Evolutionary conservation across 305 asterid species (phyloP), one percentile per base, ranked within the genome.

Genomic region (Rubia tinctorum): DNA sequence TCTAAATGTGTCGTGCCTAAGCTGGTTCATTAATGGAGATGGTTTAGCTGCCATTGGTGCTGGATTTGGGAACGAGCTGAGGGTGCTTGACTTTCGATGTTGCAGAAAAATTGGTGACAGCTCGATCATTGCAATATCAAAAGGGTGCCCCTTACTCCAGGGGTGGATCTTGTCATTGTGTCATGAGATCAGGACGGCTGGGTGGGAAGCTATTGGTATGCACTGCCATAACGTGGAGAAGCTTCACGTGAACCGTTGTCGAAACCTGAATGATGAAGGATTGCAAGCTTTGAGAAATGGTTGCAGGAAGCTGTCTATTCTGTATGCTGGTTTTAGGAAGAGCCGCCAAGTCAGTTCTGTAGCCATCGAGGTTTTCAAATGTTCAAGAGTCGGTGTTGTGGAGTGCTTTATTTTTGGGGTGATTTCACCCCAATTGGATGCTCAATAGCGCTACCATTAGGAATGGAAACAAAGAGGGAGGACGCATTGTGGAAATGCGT

Each of bases 141-240:
- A 74, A 43, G 91, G 89, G 20, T 90, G 96, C 55, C 90, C 96
- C 0, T 49, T 82, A 51, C 88, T 90, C 4, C 75, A 79, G 47
- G 97, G 89, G 53, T 92, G 97, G 97, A 92, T 88, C 86, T 73
- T 92, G 75, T 87, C 94, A 10, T 55, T 82, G 43, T 92, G 98
- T 70, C 89, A 89, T 62, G 97, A 84, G 75, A 74, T 90, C 37
- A 74, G 72, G 37, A 30, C 77, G 8, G 69, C 68, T 0, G 95
- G 96, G 34, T 91, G 96, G 95, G 83, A 79, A 59, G 76, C 92
- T 39, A 84, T 92, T 3, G 92, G 87, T 43, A 30, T 68, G 2
- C 66, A 84, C 66, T 89, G 97, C 22, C 51, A 66, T 66, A 79
- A 75, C 53, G 78, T 92, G 86, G 78, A 83, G 74, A 76, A 80